These are phyloP conservation scores for Talaromyces nanjingensis DNA, from an alignment of 495 filamentous ascomycete species.

Conservation along the genomic window DNA sequence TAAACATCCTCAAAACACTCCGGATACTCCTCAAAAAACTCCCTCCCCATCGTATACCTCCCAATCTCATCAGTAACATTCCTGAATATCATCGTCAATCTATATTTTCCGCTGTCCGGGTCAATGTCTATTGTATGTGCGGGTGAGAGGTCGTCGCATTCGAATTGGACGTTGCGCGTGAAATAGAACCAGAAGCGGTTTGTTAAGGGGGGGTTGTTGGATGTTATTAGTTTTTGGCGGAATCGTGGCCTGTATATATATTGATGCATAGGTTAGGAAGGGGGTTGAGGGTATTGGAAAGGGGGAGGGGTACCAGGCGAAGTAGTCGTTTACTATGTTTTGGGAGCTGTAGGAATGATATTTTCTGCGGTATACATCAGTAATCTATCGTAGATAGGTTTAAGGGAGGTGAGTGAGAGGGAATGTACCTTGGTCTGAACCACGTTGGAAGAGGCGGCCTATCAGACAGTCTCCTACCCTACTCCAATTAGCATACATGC, in stretches of 20 bases:
- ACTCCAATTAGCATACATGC: neutral
- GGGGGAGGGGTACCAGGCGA: neutral
- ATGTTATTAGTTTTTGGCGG: conserved; percentile 1
- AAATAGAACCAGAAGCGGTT: conserved; percentile 4
- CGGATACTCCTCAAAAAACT: conserved; percentile 2
- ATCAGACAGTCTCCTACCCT: neutral
- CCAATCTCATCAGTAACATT: neutral
- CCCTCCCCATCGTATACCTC: conserved; percentile 1
- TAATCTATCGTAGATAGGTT: neutral
- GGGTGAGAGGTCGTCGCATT: neutral
- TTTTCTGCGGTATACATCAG: neutral
- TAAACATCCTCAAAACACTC: conserved; percentile 4
- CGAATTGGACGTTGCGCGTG: conserved; percentile 1
- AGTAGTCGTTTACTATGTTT: conserved; percentile 3
- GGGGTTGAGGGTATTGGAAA: neutral
- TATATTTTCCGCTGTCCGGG: neutral
- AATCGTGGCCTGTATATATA: neutral
- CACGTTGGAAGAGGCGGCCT: neutral
- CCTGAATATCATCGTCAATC: neutral
- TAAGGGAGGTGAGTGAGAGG: neutral
- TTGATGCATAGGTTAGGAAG: neutral
- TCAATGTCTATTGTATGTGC: neutral
- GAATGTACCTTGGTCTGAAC: conserved; percentile 1
- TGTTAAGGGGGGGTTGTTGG: neutral
- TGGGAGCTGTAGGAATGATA: neutral